These are phyloP conservation scores for Calonectria montana DNA, from an alignment of 2,329 filamentous ascomycete genomes.

Conservation along the genomic window DNA sequence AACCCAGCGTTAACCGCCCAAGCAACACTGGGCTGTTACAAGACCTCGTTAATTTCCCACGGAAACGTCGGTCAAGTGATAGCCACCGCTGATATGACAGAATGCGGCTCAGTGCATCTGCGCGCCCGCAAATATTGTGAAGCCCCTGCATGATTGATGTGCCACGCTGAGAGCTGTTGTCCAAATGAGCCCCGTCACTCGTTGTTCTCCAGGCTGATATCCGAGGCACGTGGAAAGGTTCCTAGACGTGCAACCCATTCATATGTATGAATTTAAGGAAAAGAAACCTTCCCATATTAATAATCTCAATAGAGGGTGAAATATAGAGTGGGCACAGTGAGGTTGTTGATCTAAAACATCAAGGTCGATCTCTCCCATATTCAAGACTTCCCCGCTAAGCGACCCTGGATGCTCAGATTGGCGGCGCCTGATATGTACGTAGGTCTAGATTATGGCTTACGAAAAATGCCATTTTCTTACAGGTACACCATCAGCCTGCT, in stretches of 20 bases:
- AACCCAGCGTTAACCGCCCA: neutral
- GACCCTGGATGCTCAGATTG: no score
- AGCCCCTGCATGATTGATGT: neutral
- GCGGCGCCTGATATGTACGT: no score
- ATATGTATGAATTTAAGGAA: no score
- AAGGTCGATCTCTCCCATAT: no score
- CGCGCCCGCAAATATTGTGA: neutral
- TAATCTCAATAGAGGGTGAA: no score
- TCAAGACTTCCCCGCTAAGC: no score
- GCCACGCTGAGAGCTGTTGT: neutral
- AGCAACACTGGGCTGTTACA: neutral
- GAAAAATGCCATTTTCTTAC: no score
- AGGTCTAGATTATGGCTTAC: no score
- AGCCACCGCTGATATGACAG: neutral
- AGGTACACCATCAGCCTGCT: no score
- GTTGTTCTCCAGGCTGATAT: neutral
- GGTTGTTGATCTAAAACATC: no score
- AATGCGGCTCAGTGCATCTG: neutral
- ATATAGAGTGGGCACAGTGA: rapidly evolving
- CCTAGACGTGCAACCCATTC: rapidly evolving
- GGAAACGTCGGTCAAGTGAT: no score
- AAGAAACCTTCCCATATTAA: no score
- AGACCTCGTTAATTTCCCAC: neutral
- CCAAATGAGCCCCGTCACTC: neutral
- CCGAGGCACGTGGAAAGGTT: neutral